Evolutionary conservation across 257 asterid genomes (phyloP), one percentile per base, ranked within the genome.

Genomic region (Primulina tabacum): DNA sequence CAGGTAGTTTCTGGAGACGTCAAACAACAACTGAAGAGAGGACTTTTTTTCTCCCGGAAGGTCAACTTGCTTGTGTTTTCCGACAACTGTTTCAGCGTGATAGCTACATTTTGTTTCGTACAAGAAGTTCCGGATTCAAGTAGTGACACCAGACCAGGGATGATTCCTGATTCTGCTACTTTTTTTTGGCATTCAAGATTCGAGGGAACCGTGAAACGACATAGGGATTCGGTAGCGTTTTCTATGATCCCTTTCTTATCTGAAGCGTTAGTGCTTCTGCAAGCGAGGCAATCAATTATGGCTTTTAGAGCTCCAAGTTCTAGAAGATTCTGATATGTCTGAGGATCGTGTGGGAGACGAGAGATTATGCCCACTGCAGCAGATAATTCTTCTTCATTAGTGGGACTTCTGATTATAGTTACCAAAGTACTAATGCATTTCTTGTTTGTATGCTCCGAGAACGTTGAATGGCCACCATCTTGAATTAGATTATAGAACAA

Each of bases 281-380:
- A 43, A 56, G 62, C 71, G 68, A 82, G 78, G 43, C 82, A 74
- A 71, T 68, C 73, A 8, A 77, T 65, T 67, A 79, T 77, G 71
- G 75, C 79, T 34, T 71, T 75, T 43, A 77, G 82, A 34, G 82
- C 75, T 29, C 79, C 81, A 9, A 77, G 70, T 7, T 77, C 79
- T 18, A 67, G 40, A 38, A 82, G 82, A 67, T 69, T 60, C 56
- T 71, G 67, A 17, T 74, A 70, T 38, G 73, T 69, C 17, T 65
- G 71, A 21, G 47, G 5, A 65, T 62, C 65, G 60, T 32, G 75
- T 3, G 87, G 84, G 78, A 82, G 84, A 43, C 24, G 70, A 28
- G 79, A 70, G 70, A 82, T 63, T 62, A 82, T 70, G 20, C 87
- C 87, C 79, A 80, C 59, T 38, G 81, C 73, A 35, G 84, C 79